These are phyloP conservation scores for Crucibulum laeve DNA, from an alignment of 768 basidiomycete species.

Conservation along the genomic window DNA sequence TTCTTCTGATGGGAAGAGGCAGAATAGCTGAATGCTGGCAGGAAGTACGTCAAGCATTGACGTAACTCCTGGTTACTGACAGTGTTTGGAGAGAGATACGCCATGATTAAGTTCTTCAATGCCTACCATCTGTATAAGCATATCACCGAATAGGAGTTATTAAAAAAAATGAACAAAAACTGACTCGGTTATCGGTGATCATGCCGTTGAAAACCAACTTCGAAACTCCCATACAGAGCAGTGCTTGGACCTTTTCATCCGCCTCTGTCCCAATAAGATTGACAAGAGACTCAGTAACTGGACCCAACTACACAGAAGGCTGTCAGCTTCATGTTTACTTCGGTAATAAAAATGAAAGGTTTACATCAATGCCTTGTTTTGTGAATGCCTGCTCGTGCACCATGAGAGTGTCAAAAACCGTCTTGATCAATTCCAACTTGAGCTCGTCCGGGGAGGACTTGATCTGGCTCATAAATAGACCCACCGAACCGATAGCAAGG, in stretches of 20 bases:
- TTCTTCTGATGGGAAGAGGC: conserved; percentile 64
- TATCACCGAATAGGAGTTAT: not conserved
- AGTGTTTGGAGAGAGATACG: conserved; percentile 80
- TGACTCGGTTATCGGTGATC: conserved; percentile 66
- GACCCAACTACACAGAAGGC: conserved; percentile 11
- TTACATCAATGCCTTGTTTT: conserved; percentile 21
- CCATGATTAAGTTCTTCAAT: conserved; percentile 30
- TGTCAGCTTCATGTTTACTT: not conserved
- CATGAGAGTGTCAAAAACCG: conserved; percentile 85
- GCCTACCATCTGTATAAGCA: conserved; percentile 37
- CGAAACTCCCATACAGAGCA: conserved; percentile 75
- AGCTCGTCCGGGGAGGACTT: conserved; percentile 57
- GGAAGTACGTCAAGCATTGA: conserved; percentile 84
- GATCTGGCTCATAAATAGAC: conserved; percentile 62
- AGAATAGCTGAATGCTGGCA: conserved; percentile 85
- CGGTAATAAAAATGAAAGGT: not conserved
- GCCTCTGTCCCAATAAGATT: conserved; percentile 41
- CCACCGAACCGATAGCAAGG: conserved; percentile 37
- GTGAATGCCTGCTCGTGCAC: conserved; percentile 65
- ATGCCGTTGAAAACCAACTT: conserved; percentile 81
- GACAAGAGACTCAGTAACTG: conserved; percentile 23
- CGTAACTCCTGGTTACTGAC: conserved; percentile 76
- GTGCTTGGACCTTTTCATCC: conserved; percentile 56
- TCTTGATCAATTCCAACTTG: conserved; percentile 68
- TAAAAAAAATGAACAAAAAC: conserved; percentile 17